A percentile compares a stretch with the other conserved stretches of the same genome.
Conservation (phyloP, 1,284 basidiomycete species). For the Trametes hirsuta region DNA sequence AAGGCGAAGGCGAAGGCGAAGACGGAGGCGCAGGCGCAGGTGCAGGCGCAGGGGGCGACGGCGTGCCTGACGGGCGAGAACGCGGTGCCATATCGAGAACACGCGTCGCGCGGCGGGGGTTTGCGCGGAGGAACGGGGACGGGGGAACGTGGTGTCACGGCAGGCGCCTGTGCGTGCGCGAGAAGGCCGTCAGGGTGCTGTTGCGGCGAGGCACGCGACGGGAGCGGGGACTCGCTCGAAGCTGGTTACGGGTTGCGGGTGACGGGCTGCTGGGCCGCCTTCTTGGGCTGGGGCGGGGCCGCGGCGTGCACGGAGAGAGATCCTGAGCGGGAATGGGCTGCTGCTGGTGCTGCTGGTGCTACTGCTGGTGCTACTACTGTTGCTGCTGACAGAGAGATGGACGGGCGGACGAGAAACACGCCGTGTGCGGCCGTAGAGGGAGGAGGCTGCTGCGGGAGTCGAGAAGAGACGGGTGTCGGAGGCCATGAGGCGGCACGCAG, state of each 20-base stretch:
- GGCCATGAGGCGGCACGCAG: conserved; percentile 15
- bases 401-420: not conserved
- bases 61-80: conserved; percentile 21
- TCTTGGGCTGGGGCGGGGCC: not conserved
- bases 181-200: conserved; percentile 6
- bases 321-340: not conserved
- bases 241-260: not conserved
- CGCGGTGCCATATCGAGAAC: conserved; percentile 9
- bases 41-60: not conserved
- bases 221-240: not conserved
- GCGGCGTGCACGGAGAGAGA: conserved; percentile 1
- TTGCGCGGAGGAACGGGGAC: conserved; percentile 15
- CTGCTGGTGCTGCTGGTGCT: not conserved
- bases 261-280: not conserved
- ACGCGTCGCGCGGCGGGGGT: conserved; percentile 9
- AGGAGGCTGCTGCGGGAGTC: conserved; percentile 13
- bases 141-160: too few relatives aligned
- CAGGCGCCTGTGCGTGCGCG: not conserved
- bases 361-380: not conserved
- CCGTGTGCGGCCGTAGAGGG: conserved; percentile 6
- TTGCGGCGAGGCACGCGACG: conserved; percentile 9
- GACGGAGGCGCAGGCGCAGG: too few relatives aligned
- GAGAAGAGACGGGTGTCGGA: conserved; percentile 5
- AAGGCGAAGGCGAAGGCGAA: not conserved
- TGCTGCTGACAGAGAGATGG: not conserved